These are phyloP conservation scores for Trematosphaeria pertusa DNA, from an alignment of 2,329 filamentous ascomycete species.

Conservation along the genomic window DNA sequence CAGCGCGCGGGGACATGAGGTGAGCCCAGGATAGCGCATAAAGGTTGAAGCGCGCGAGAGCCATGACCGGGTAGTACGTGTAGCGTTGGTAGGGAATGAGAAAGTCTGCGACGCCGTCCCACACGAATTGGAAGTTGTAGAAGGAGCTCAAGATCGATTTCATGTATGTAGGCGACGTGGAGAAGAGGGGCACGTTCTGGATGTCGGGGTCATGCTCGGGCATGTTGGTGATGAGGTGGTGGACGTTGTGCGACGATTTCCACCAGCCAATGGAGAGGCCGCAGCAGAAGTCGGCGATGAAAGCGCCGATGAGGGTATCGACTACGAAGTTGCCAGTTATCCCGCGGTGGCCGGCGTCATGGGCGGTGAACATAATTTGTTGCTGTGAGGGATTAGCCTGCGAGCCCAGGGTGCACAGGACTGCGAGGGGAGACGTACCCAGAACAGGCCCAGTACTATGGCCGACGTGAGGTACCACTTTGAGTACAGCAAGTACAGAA, in stretches of 20 bases:
- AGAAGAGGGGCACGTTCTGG: slow-evolving; percentile 81
- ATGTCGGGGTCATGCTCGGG: slow-evolving; percentile 56
- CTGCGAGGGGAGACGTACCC: slow-evolving; percentile 51
- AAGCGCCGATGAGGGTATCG: slow-evolving; percentile 68
- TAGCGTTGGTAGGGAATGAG: slow-evolving; percentile 78
- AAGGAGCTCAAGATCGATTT: slow-evolving; percentile 77
- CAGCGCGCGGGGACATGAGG: slow-evolving; percentile 72
- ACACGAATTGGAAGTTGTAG: slow-evolving; percentile 81
- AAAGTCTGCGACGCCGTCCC: slow-evolving; percentile 75
- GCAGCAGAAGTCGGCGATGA: slow-evolving; percentile 70
- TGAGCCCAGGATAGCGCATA: slow-evolving; percentile 83
- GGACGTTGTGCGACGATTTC: slow-evolving; percentile 73
- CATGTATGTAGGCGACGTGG: slow-evolving; percentile 82
- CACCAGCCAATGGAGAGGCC: slow-evolving; percentile 73
- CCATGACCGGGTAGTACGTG: slow-evolving; percentile 81
- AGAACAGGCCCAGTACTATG: slow-evolving; percentile 67
- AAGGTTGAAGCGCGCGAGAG: slow-evolving; percentile 85
- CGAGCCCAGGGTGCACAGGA: not conserved
- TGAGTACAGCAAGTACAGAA: slow-evolving; percentile 54
- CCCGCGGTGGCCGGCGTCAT: slow-evolving; percentile 69
- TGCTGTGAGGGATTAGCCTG: slow-evolving; percentile 53
- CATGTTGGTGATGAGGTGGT: slow-evolving; percentile 71
- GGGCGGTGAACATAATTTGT: slow-evolving; percentile 72
- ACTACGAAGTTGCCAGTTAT: slow-evolving; percentile 66
- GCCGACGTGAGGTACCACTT: slow-evolving; percentile 67